Percentiles rank a stretch among this genome's conserved stretches.
These are phyloP conservation scores for Scedosporium aurantiacum DNA, from an alignment of 2,329 filamentous ascomycete species.

Conservation along the genomic window DNA sequence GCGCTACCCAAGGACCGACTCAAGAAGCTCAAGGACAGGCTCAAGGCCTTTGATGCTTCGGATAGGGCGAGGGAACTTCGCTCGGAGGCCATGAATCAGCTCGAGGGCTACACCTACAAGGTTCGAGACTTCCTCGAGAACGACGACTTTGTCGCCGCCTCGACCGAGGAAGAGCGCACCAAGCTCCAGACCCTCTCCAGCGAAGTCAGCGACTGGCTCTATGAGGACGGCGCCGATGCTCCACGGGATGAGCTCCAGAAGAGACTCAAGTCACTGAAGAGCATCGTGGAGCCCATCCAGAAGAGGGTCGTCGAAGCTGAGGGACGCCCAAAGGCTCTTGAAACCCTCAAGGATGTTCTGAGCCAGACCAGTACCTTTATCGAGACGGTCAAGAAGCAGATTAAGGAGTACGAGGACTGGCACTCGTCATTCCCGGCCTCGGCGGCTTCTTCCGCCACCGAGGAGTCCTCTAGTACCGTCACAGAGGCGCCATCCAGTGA, in stretches of 20 bases:
- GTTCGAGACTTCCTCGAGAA: conserved; percentile 73
- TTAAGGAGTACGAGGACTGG: conserved; percentile 55
- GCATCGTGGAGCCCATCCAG: conserved; percentile 67
- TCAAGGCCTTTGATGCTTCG: conserved; percentile 76
- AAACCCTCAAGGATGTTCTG: conserved; percentile 58
- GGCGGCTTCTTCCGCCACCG: conserved; percentile 32
- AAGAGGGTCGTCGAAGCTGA: conserved; percentile 61
- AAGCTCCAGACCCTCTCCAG: conserved; percentile 57
- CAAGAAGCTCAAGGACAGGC: conserved; percentile 50
- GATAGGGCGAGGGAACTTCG: conserved; percentile 66
- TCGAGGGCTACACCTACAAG: conserved; percentile 90
- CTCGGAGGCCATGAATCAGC: conserved; percentile 80
- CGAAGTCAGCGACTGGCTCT: conserved; percentile 78
- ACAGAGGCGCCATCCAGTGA: conserved; percentile 31
- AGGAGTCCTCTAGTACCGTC: conserved; percentile 29
- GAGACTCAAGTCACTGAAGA: conserved; percentile 66
- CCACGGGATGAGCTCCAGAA: conserved; percentile 62
- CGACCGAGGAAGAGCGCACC: conserved; percentile 56
- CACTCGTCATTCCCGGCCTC: conserved; percentile 42
- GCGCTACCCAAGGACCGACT: conserved; percentile 37
- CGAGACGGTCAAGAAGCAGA: conserved; percentile 56
- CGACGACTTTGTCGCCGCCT: conserved; percentile 59
- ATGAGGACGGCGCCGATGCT: conserved; percentile 71
- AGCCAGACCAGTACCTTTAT: conserved; percentile 62
- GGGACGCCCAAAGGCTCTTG: conserved; percentile 59